phyloP scores from a whole-genome alignment of 1,284 basidiomycete genomes.

The Cutaneotrichosporon daszewskae region DNA sequence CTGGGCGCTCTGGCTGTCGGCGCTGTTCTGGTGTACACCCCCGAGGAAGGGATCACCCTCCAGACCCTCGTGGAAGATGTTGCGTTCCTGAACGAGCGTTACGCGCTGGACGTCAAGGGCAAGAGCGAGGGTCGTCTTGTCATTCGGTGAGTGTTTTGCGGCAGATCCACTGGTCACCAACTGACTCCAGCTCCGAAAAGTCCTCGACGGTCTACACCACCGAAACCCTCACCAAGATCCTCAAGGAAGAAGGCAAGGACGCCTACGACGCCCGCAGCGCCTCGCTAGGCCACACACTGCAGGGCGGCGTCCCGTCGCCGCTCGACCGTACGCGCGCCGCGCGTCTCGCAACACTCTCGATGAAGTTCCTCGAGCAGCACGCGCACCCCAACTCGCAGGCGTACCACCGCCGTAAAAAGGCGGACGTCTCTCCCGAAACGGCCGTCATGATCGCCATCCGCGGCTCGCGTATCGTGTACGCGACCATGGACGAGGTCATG shows the following conservation, averaged over 20 bases:
- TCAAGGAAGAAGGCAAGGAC: slow-evolving; percentile 85
- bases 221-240: slow-evolving; percentile 85
- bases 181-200: slow-evolving; percentile 75
- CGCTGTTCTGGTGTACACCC: slow-evolving; percentile 88
- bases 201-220: slow-evolving; percentile 86
- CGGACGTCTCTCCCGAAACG: slow-evolving; percentile 46
- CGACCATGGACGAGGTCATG: slow-evolving; percentile 76
- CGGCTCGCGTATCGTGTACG: slow-evolving; percentile 70
- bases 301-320: slow-evolving; percentile 91
- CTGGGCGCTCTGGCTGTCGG: slow-evolving; percentile 91
- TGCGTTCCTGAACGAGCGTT: slow-evolving; percentile 80
- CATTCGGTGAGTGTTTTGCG: slow-evolving; percentile 61
- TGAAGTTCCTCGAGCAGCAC: slow-evolving; percentile 86
- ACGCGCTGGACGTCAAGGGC: slow-evolving; percentile 78
- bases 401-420: slow-evolving; percentile 11
- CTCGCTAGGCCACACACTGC: slow-evolving; percentile 89
- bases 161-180: neutral
- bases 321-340: slow-evolving; percentile 87
- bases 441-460: slow-evolving; percentile 91
- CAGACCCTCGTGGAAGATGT: slow-evolving; percentile 78
- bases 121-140: slow-evolving; percentile 89
- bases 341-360: slow-evolving; percentile 82
- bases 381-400: slow-evolving; percentile 50
- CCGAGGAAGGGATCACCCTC: slow-evolving; percentile 81
- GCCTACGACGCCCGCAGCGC: slow-evolving; percentile 95